Evolutionary conservation across 331 rosid species (phyloP).

Genomic region (Acacia concinna): DNA sequence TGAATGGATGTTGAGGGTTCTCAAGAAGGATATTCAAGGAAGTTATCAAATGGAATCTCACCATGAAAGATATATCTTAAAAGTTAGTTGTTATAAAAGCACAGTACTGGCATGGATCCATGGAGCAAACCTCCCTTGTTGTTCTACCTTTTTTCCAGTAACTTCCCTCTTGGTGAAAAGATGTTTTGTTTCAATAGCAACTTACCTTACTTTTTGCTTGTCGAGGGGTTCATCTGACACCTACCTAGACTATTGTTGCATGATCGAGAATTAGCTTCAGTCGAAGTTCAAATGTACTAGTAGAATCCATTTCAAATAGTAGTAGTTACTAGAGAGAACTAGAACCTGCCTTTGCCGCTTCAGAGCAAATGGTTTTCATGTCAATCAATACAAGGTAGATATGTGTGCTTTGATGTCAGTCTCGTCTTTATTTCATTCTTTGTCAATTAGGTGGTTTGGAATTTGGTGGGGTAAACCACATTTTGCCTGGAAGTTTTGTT

Average conservation of each 20-base stretch:
- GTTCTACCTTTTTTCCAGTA: neutral
- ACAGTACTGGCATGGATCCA: neutral
- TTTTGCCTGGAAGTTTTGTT: neutral
- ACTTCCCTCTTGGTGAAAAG: neutral
- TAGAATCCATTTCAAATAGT: conserved; percentile 9
- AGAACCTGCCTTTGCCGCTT: neutral
- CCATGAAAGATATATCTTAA: neutral
- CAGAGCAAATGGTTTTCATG: neutral
- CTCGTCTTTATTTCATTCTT: neutral
- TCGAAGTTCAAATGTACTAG: neutral
- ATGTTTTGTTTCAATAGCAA: neutral
- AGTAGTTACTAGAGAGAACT: neutral
- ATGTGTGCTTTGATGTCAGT: neutral
- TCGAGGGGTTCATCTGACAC: conserved; percentile 8
- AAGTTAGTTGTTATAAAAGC: neutral
- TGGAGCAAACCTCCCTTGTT: neutral
- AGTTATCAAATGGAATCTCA: neutral
- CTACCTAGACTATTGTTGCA: neutral
- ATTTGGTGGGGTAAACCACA: neutral
- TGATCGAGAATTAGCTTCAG: conserved; percentile 9
- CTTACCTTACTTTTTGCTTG: neutral
- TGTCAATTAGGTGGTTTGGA: neutral
- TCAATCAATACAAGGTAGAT: conserved; percentile 14
- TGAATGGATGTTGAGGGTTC: neutral
- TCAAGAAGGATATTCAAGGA: neutral